Percentiles rank a stretch among this genome's conserved stretches.
Evolutionary conservation across 805 yeast species (phyloP).

Genomic region (Kodamaea restingae): DNA sequence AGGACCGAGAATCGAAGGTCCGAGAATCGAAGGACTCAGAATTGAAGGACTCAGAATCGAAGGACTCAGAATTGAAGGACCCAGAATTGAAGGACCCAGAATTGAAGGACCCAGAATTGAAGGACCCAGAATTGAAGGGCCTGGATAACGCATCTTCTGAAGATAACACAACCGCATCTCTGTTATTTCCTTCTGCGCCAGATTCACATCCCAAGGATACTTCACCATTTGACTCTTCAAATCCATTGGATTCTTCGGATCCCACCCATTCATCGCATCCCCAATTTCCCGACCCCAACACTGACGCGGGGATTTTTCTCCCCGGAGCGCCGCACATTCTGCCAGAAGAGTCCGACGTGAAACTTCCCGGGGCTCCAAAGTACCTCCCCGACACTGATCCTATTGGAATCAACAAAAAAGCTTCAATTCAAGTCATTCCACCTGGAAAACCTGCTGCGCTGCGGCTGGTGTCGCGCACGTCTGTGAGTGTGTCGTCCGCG

Average conservation of each 20-base stretch:
- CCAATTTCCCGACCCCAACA: too few relatives aligned
- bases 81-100: too few relatives aligned
- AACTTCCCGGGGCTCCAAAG: conserved; percentile 41
- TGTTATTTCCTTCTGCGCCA: neutral
- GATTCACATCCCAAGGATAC: neutral
- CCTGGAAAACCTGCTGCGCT: conserved; percentile 13
- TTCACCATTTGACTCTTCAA: neutral
- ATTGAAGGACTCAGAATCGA: too few relatives aligned
- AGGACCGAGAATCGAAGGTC: too few relatives aligned
- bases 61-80: too few relatives aligned
- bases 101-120: too few relatives aligned
- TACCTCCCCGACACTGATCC: conserved; percentile 39
- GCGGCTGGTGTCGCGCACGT: neutral
- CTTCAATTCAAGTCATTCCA: conserved; percentile 35
- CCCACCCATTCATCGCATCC: too few relatives aligned
- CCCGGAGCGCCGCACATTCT: conserved; percentile 40
- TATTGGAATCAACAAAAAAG: conserved; percentile 32
- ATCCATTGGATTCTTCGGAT: too few relatives aligned
- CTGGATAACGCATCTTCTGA: too few relatives aligned
- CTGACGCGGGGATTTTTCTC: conserved; percentile 11
- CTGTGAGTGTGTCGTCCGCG: neutral
- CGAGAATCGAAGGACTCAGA: too few relatives aligned
- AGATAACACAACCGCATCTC: too few relatives aligned
- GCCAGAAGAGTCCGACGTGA: conserved; percentile 21
- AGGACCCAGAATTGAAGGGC: too few relatives aligned